These are phyloP conservation scores for Alternaria sp. DNA, from an alignment of 2,329 filamentous ascomycete species.

Conservation along the genomic window DNA sequence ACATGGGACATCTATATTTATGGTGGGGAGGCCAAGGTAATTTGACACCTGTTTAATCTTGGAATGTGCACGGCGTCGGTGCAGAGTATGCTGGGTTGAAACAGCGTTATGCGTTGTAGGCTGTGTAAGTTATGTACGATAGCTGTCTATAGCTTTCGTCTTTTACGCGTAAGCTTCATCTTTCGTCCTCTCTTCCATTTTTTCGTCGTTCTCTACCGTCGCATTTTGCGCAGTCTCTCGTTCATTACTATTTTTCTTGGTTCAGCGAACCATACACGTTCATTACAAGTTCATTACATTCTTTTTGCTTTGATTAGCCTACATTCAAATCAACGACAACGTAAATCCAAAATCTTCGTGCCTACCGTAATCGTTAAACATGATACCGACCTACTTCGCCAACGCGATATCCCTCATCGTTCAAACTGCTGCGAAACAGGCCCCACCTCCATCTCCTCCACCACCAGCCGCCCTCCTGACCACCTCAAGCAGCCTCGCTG, in stretches of 20 bases:
- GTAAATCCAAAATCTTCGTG: neutral
- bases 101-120: constrained; percentile 1
- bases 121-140: constrained; percentile 5
- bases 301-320: constrained; percentile 1
- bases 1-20: neutral
- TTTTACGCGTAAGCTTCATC: constrained; percentile 4
- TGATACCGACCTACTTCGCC: constrained; percentile 14
- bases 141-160: neutral
- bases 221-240: constrained; percentile 5
- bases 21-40: neutral
- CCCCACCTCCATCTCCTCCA: constrained; percentile 14
- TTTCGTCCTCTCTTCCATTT: neutral
- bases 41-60: constrained; percentile 1
- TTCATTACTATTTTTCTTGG: neutral
- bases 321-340: neutral
- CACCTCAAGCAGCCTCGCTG: constrained; percentile 26
- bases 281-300: constrained; percentile 1
- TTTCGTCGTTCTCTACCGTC: neutral
- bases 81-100: constrained; percentile 4
- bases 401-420: constrained; percentile 13
- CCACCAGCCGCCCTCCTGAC: constrained; percentile 21
- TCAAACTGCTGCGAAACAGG: constrained; percentile 6
- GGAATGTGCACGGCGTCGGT: constrained; percentile 1
- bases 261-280: neutral
- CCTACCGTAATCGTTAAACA: neutral